Conservation (phyloP, 129 eudicot species). For the Erigeron canadensis region DNA sequence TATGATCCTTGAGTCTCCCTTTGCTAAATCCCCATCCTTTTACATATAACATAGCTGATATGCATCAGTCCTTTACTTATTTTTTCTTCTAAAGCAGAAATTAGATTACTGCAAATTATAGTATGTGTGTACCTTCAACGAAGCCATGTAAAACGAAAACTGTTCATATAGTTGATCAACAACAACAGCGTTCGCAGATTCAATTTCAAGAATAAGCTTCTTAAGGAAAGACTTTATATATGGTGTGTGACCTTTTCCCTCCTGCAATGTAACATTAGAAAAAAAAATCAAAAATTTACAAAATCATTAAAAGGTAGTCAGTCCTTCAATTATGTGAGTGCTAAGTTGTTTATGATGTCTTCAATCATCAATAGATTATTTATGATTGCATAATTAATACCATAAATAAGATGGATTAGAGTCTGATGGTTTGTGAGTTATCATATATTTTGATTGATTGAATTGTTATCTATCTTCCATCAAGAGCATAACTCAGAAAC, state of each 20-base stretch:
- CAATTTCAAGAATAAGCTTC: conserved; percentile 76
- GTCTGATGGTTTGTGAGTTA: neutral
- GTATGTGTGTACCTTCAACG: conserved; percentile 51
- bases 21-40: conserved; percentile 55
- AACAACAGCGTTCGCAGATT: conserved; percentile 56
- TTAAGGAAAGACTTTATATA: conserved; percentile 66
- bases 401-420: neutral
- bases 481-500: neutral
- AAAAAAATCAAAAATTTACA: conserved; percentile 3
- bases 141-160: conserved; percentile 52
- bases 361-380: neutral
- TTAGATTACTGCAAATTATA: conserved; percentile 10
- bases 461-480: neutral
- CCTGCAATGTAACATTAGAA: conserved; percentile 42
- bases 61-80: neutral
- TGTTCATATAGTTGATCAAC: conserved; percentile 75
- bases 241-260: conserved; percentile 52
- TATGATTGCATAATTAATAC: conserved; percentile 3
- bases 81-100: conserved; percentile 9
- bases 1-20: conserved; percentile 50
- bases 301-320: neutral
- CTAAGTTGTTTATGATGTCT: neutral
- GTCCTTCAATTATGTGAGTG: neutral
- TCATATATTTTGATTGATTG: neutral
- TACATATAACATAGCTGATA: conserved; percentile 16